Evolutionary conservation across 139 green algal genomes (phyloP).

Genomic region (Closterium sp.): DNA sequence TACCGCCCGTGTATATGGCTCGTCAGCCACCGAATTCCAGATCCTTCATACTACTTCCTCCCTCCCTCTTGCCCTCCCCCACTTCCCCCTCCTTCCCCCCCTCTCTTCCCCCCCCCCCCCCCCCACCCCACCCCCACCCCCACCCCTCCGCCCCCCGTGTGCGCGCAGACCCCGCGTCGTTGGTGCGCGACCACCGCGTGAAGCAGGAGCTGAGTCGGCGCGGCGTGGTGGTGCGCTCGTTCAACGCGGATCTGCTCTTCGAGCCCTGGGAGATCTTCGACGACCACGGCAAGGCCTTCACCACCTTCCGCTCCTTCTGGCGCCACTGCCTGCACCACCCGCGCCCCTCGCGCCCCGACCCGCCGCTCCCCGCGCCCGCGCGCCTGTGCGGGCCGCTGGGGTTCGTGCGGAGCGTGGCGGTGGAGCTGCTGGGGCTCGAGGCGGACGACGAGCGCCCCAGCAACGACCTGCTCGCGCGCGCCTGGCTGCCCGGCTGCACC

Average conservation of each 20-base stretch:
- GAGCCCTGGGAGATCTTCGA: constrained; percentile 89
- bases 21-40: no score
- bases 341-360: constrained; percentile 23
- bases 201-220: constrained; percentile 65
- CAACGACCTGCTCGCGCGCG: constrained; percentile 67
- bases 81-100: no score
- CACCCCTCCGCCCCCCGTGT: neutral
- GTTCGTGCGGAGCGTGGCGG: constrained; percentile 48
- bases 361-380: constrained; percentile 31
- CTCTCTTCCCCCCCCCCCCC: neutral
- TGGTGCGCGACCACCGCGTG: constrained; percentile 83
- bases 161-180: constrained; percentile 76
- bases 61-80: no score
- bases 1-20: no score
- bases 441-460: constrained; percentile 67
- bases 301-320: constrained; percentile 81
- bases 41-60: neutral
- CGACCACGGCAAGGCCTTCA: constrained; percentile 67
- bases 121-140: neutral
- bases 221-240: constrained; percentile 62
- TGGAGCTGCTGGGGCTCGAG: constrained; percentile 73
- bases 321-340: constrained; percentile 54
- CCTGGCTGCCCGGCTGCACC: constrained; percentile 73
- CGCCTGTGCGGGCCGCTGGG: constrained; percentile 29
- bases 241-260: constrained; percentile 86